Base-by-base conservation (phyloP, 345 rosid genomes). In the Kandelia obovata region DNA sequence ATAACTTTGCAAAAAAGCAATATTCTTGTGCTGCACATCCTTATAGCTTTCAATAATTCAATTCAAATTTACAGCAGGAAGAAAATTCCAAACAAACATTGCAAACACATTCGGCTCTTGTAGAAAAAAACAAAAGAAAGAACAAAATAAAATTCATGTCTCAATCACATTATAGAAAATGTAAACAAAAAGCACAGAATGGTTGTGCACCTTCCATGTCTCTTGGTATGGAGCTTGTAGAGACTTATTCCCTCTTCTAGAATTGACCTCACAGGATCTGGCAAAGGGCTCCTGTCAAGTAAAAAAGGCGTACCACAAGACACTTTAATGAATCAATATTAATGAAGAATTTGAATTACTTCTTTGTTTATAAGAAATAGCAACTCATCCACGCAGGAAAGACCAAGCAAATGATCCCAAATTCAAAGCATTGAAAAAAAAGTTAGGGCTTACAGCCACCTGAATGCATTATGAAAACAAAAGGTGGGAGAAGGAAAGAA, bases 221-320 rank as follows among this genome's bases (percentile, higher is more conserved):
- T 84, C 53, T 49, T 70, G 1, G 81, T 75, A 71, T 95, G 99
- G 72, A 95, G 89, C 61, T 78, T 77, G 88, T 88, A 92, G 60
- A 95, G 76, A 72, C 73, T 83, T 65, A 90, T 83, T 62, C 99
- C 99, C 85, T 95, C 96, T 75, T 90, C 96, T 79, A 95, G 59
- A 73, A 87, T 69, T 37, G 75, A 83, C 67, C 77, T 84, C 70
- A 92, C 87, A 66, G 86, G 68, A 78, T 77, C 89, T 70, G 97
- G 96, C 75, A 92, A 67, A 73, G 96, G 88, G 65, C 70, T 79
- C 90, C 97, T 92, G 82, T 70, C 81, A 26, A 72, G 66, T 25
- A 30, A 57, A 65, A 61, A 61, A 49, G 66, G 62, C 51, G 57
- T 15, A 62, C 25, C 46, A 30, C 43, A 67, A 11, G 9, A 53